Base-by-base conservation (phyloP, 768 basidiomycete genomes). In the Suillus cothurnatus region DNA sequence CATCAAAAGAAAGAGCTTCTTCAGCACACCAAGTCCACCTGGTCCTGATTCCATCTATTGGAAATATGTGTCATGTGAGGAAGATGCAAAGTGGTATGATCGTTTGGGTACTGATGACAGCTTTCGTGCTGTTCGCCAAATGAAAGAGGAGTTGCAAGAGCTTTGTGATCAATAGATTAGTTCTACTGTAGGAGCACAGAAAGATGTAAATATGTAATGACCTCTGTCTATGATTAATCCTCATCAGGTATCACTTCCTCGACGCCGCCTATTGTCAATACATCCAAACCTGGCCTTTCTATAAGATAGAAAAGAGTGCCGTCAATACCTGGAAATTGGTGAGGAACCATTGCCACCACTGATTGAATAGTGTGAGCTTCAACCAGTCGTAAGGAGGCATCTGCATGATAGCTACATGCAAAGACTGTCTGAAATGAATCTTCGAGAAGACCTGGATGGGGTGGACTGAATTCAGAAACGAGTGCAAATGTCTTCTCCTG, bases 321-420 rank as follows among this genome's bases (percentile, higher is more conserved):
- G 21, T 61, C 52, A 28, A 67, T 64, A 3, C 58, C 34, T 14
- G 26, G 38, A 23, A 50, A 28, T 3, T 70, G 69, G 32, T 72
- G 67, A 0, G 71, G 73, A 6, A 70, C 66, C 71, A 76, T 70
- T 38, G 70, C 70, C 17, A 76, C 68, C 26, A 70, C 66, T 6
- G 71, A 58, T 12, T 45, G n/a, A 36, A 76, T 74, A 3, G 26
- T 11, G 12, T 53, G 64, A 2, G 66, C 55, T 15, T 68, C 58
- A 26, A 73, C n/a, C 3, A 45, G 45, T 45, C 21, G 19, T 34
- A 31, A 72, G 65, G n/a, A 55, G 21, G 70, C n/a, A n/a, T 73
- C 65, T 28, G 71, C 73, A 7, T 62, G 66, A 61, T 71, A 66
- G 11, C 50, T 36, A 62, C 69, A 71, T 12, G 70, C 31, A 43